Percentiles rank a stretch among this genome's conserved stretches.
Evolutionary conservation across 768 basidiomycete genomes (phyloP).

Genomic region (Cubamyces lactineus): DNA sequence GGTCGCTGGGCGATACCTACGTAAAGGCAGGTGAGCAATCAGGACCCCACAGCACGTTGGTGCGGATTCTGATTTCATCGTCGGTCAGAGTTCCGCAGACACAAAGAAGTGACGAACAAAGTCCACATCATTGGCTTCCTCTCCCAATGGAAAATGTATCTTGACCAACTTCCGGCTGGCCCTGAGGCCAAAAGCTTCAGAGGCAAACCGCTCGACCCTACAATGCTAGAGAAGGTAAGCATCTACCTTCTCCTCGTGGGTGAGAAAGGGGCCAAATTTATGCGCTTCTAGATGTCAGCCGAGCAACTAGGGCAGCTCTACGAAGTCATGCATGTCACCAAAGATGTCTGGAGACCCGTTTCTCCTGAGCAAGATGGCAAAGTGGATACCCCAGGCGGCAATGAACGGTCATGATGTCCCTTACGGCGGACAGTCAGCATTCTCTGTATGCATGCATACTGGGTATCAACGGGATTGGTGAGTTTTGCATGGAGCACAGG

Average conservation of each 20-base stretch:
- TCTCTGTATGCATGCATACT: not conserved
- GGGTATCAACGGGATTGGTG: not conserved
- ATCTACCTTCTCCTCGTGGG: not conserved
- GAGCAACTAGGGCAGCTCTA: conserved; percentile 94
- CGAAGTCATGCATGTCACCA: conserved; percentile 91
- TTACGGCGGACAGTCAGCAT: not conserved
- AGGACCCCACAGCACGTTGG: too few species aligned
- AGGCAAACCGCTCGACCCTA: conserved; percentile 72
- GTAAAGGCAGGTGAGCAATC: conserved; percentile 67
- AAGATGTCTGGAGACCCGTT: conserved; percentile 79
- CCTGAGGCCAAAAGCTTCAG: conserved; percentile 49
- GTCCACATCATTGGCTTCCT: conserved; percentile 93
- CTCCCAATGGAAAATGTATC: conserved; percentile 93
- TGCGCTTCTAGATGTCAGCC: conserved; percentile 66
- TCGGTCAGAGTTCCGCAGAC: conserved; percentile 79
- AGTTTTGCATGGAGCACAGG: not conserved
- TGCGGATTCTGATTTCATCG: too few species aligned
- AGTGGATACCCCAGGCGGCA: not conserved
- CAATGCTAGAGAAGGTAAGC: conserved; percentile 74
- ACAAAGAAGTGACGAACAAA: conserved; percentile 79
- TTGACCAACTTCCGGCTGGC: conserved; percentile 67
- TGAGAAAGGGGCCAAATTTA: not conserved
- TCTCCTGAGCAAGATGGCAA: conserved; percentile 17
- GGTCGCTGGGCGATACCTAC: conserved; percentile 83
- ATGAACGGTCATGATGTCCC: not conserved